Conservation (phyloP, 1,139 yeast genomes). For the Nakaseomyces kungkrabaensis region DNA sequence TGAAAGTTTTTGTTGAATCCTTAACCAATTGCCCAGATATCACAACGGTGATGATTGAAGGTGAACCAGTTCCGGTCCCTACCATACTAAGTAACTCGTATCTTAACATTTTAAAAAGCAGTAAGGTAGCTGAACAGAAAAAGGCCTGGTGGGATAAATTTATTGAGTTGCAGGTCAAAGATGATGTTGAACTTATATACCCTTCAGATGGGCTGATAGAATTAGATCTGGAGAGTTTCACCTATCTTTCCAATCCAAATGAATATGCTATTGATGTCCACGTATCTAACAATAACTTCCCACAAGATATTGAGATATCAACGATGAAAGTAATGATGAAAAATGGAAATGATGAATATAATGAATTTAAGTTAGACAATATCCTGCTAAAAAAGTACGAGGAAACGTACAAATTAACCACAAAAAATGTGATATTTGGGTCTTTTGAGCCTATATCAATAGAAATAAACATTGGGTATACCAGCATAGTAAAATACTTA, state of each 20-base stretch:
- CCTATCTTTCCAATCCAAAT: conserved; percentile 13
- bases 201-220: conserved; percentile 19
- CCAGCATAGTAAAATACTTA: conserved; percentile 21
- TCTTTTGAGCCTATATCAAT: conserved; percentile 16
- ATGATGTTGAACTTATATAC: conserved; percentile 16
- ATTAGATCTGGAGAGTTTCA: conserved; percentile 7
- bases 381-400: conserved; percentile 6
- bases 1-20: conserved; percentile 62
- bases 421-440: conserved; percentile 20
- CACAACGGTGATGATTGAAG: conserved; percentile 19
- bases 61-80: conserved; percentile 19
- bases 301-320: conserved; percentile 14
- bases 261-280: conserved; percentile 15
- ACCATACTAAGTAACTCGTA: conserved; percentile 24
- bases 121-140: conserved; percentile 13
- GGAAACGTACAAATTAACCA: conserved; percentile 9
- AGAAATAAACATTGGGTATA: conserved; percentile 20
- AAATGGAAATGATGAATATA: conserved; percentile 12
- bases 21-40: conserved; percentile 34
- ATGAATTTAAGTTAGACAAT: conserved; percentile 11
- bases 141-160: conserved; percentile 24
- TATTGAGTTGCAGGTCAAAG: conserved; percentile 11
- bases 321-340: conserved; percentile 15
- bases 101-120: conserved; percentile 21
- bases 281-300: conserved; percentile 13